Evolutionary conservation across 768 basidiomycete species (phyloP).

Genomic region (Lactarius pseudohatsudake): DNA sequence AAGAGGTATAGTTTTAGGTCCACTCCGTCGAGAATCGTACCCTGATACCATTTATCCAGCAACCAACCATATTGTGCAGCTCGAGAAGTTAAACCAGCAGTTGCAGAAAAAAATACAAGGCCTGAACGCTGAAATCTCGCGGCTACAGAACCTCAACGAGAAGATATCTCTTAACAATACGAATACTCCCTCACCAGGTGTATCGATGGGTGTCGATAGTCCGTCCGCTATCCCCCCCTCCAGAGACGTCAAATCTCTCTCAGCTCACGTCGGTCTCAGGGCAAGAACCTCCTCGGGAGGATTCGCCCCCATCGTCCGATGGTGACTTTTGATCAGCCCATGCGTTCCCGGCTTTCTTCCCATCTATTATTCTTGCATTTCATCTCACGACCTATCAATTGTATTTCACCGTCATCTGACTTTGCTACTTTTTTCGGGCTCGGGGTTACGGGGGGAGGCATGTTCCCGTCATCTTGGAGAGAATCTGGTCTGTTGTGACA

Average conservation of each 20-base stretch:
- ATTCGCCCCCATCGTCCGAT: slow-evolving; percentile 49
- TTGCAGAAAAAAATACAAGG: slow-evolving; percentile 65
- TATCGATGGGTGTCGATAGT: slow-evolving; percentile 42
- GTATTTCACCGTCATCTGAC: slow-evolving; percentile 36
- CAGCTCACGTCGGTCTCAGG: slow-evolving; percentile 57
- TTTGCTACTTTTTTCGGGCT: slow-evolving; percentile 15
- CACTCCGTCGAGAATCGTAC: slow-evolving; percentile 15
- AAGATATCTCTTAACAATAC: slow-evolving; percentile 72
- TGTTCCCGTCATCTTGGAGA: slow-evolving; percentile 24
- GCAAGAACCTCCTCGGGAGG: slow-evolving; percentile 62
- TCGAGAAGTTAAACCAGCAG: slow-evolving; percentile 72
- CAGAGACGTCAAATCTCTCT: slow-evolving; percentile 47
- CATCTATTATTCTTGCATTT: slow-evolving; percentile 29
- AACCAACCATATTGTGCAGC: slow-evolving; percentile 71
- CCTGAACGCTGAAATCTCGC: slow-evolving; percentile 66
- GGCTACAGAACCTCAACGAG: slow-evolving; percentile 77
- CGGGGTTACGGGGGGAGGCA: slow-evolving; percentile 27
- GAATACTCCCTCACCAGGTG: slow-evolving; percentile 53
- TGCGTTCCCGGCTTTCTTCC: slow-evolving; percentile 29
- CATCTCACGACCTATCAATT: slow-evolving; percentile 31
- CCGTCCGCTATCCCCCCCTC: slow-evolving; percentile 64
- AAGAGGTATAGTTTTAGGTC: slow-evolving; percentile 54
- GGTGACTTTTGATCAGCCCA: slow-evolving; percentile 34
- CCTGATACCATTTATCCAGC: slow-evolving; percentile 43
- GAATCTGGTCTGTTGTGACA: slow-evolving; percentile 34